Evolutionary conservation across 2,329 filamentous ascomycete species (phyloP).

Genomic region (Microsporum canis): DNA sequence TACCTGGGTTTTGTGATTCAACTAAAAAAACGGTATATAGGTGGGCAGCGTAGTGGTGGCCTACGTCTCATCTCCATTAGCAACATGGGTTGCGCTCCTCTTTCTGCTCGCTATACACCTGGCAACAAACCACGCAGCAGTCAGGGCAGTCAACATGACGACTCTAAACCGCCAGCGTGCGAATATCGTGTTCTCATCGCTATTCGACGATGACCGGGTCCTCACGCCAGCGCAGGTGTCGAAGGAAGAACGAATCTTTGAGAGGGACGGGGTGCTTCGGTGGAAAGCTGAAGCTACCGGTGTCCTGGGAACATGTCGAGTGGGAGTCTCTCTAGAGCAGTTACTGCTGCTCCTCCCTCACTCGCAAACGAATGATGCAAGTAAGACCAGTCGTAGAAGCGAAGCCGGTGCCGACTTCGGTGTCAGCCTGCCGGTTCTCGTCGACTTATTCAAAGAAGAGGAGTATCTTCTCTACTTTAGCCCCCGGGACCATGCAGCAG

Average conservation of each 20-base stretch:
- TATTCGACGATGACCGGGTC: conserved; percentile 32
- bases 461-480: conserved; percentile 53
- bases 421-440: conserved; percentile 38
- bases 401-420: conserved; percentile 16
- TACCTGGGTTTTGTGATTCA: neutral
- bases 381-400: conserved; percentile 11
- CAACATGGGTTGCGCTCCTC: conserved; percentile 65
- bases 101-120: conserved; percentile 65
- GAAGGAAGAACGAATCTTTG: conserved; percentile 46
- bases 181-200: conserved; percentile 58
- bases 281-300: conserved; percentile 30
- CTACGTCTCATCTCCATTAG: conserved; percentile 54
- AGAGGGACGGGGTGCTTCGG: conserved; percentile 54
- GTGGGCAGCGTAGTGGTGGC: conserved; percentile 72
- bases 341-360: conserved; percentile 18
- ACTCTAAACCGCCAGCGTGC: conserved; percentile 79
- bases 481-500: conserved; percentile 31
- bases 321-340: conserved; percentile 40
- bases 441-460: conserved; percentile 41
- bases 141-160: conserved; percentile 70
- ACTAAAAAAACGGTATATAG: conserved; percentile 20
- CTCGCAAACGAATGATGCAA: neutral
- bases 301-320: conserved; percentile 43
- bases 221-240: conserved; percentile 56
- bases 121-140: conserved; percentile 73